phyloP scores from a whole-genome alignment of 1,284 basidiomycete genomes.

The Agaricales sp. region DNA sequence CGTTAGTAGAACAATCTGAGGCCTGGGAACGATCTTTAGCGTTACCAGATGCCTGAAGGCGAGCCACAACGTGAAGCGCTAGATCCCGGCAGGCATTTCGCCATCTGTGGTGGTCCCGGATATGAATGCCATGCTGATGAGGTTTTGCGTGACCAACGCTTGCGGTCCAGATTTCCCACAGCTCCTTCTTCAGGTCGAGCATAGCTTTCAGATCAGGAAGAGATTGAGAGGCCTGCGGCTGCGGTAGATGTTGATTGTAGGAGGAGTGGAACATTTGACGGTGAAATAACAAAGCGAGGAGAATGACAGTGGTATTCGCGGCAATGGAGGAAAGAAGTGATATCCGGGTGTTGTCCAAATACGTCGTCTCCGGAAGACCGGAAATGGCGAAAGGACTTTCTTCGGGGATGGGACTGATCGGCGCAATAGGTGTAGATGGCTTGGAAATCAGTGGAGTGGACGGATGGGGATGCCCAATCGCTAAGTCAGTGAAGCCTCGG shows the following conservation, averaged over 20 bases:
- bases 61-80: slow-evolving; percentile 10
- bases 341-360: neutral
- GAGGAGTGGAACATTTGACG: slow-evolving; percentile 57
- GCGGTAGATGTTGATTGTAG: slow-evolving; percentile 12
- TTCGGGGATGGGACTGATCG: no score
- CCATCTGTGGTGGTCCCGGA: neutral
- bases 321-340: neutral
- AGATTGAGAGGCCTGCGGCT: neutral
- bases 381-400: slow-evolving; percentile 77
- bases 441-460: slow-evolving; percentile 18
- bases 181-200: neutral
- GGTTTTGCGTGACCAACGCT: neutral
- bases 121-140: neutral
- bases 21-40: slow-evolving; percentile 3
- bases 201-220: no score
- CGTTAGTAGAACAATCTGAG: slow-evolving; percentile 6
- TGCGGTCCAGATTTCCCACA: neutral
- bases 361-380: slow-evolving; percentile 39
- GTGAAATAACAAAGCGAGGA: slow-evolving; percentile 17
- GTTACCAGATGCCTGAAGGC: slow-evolving; percentile 10
- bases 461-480: slow-evolving; percentile 38
- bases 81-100: neutral
- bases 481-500: slow-evolving; percentile 59
- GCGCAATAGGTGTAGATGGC: no score
- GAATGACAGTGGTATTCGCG: neutral